Base-by-base conservation (phyloP, 2,329 filamentous ascomycete genomes). In the Colletotrichum musae region DNA sequence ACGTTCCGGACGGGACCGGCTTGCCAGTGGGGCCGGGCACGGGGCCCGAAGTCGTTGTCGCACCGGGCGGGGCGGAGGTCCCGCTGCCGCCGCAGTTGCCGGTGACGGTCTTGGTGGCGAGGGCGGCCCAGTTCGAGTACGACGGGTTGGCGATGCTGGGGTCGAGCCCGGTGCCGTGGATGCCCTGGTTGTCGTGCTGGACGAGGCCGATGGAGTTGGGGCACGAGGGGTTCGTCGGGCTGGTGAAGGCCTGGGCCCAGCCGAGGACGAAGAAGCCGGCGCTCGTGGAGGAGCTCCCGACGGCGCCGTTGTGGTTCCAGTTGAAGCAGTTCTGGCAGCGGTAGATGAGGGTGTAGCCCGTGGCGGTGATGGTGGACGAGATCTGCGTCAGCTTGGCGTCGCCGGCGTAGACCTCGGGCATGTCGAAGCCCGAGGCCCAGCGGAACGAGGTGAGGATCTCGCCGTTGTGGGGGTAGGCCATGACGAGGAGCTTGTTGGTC, bases 331-430 rank as follows among this genome's bases (percentile, higher is more conserved):
- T 83, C 72, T 89, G 78, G 78, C 91, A 93, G 54, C 88, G 85
- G 80, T 91, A 93, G n/a, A 92, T 85, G 56, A 92, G 75, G 53
- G 86, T 86, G 77, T 88, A 93, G 72, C 87, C 81, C 28, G 86
- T 88, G 16, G 83, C 82, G 73, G 86, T 91, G 65, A 92, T 81
- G 28, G 80, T 84, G 15, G 86, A 85, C 15, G 86, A 87, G 70
- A 92, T 87, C 72, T 89, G 86, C 0, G 87, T 90, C 47, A 93
- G 76, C 41, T 83, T 88, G 9, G 91, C 89, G 71, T 88, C 83
- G 63, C 91, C 91, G 1, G 83, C 83, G 77, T 93, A 92, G 43
- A 86, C 74, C 0, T 83, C 82, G 0, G 91, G 91, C 69, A 84
- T 81, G 28, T 84, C 82, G 75, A 92, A 93, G 56, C 88, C 89